Conservation (phyloP, 441 rosid genomes). For the Dalechampia spathulata region DNA sequence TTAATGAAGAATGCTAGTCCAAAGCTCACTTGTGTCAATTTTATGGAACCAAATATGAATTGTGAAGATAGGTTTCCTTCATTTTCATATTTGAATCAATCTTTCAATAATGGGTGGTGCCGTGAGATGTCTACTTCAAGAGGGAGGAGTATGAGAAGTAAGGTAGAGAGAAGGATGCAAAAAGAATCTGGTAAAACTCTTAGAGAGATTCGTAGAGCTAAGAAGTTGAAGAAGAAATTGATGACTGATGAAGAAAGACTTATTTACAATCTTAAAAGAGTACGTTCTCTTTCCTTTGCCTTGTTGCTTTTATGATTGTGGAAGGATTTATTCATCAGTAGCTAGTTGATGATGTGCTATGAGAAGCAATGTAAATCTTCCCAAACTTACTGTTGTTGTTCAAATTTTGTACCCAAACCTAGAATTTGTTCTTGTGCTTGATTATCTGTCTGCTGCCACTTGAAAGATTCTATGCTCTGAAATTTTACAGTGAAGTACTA, state of each 20-base stretch:
- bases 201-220: slow-evolving; percentile 88
- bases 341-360: too few relatives aligned
- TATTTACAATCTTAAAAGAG: slow-evolving; percentile 88
- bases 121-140: slow-evolving; percentile 73
- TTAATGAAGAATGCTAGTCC: slow-evolving; percentile 22
- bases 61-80: slow-evolving; percentile 19
- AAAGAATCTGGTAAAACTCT: slow-evolving; percentile 86
- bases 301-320: not conserved
- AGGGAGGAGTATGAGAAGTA: slow-evolving; percentile 91
- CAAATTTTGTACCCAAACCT: too few relatives aligned
- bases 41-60: slow-evolving; percentile 9
- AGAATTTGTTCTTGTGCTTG: too few relatives aligned
- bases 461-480: not conserved
- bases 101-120: slow-evolving; percentile 29
- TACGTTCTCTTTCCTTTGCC: slow-evolving; percentile 20
- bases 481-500: not conserved
- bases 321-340: too few relatives aligned
- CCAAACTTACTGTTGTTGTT: too few relatives aligned
- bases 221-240: slow-evolving; percentile 80
- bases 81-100: slow-evolving; percentile 10
- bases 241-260: slow-evolving; percentile 98
- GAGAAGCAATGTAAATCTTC: too few relatives aligned
- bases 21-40: slow-evolving; percentile 11
- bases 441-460: not conserved
- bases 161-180: slow-evolving; percentile 85